Evolutionary conservation across 169 alveolate species (phyloP), one percentile per base, ranked within the genome.

Genomic region (Babesia bovis): DNA sequence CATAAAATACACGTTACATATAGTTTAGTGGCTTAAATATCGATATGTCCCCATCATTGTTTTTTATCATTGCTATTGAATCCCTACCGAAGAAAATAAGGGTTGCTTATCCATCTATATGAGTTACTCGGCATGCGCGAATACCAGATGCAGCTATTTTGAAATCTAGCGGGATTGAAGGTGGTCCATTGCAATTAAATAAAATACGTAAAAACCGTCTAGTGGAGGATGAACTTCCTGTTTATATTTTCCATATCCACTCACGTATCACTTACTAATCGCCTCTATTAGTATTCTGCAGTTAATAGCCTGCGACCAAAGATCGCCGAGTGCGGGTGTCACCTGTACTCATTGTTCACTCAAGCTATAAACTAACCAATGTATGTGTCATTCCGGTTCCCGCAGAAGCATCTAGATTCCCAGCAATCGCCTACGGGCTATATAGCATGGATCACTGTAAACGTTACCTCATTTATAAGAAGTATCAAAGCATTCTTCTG

Each of bases 251-350:
- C 28, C 1, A 15, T n/a, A 19, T n/a, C n/a, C n/a, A n/a, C n/a
- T n/a, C n/a, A n/a, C n/a, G n/a, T 26, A 9, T 5, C 1, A 44
- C 73, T n/a, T 36, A 63, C 73, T 63, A 42, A 5, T 45, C n/a
- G 19, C 15, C 9, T 63, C 52, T 21, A 63, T 19, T 25, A 38
- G 23, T 19, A 56, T 42, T 17, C 85, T 28, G 36, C 78, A 58
- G 40, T 77, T 77, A 13, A 77, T 26, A 45, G 68, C 51, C 63
- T 51, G 42, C 25, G 75, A 56, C 85, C 85, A 77, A 19, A 30
- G 28, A 36, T 67, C 79, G n/a, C 85, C 85, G 9, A 77, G 82
- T 3, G 82, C 70, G 2, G 85, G 85, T 33, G 56, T 77, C 0
- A 66, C 40, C 85, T 67, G 49, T 12, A 21, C 10, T 10, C 23